Percentiles rank a stretch among this genome's conserved stretches.
These are phyloP conservation scores for Aspergillus latus DNA, from an alignment of 2,329 filamentous ascomycete species.

Conservation along the genomic window DNA sequence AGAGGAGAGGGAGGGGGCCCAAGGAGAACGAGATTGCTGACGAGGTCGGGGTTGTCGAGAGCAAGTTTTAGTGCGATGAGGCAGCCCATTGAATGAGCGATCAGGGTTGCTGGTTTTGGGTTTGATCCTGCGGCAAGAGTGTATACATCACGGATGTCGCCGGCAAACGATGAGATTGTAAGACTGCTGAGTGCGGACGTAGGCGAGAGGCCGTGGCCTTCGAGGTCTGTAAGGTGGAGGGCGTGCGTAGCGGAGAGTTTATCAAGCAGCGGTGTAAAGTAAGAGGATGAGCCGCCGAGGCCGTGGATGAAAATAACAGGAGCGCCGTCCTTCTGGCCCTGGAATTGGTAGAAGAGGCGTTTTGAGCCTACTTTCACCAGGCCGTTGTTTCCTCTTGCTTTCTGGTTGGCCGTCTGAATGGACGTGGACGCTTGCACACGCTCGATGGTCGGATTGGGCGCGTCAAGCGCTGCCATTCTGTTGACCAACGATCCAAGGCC, in stretches of 20 bases:
- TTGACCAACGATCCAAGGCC: conserved; percentile 46
- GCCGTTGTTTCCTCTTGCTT: conserved; percentile 30
- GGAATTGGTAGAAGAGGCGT: conserved; percentile 39
- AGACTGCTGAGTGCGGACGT: conserved; percentile 48
- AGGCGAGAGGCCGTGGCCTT: conserved; percentile 57
- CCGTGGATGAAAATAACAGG: conserved; percentile 57
- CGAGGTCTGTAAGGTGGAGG: conserved; percentile 53
- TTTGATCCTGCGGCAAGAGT: conserved; percentile 30
- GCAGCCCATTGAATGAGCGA: conserved; percentile 56
- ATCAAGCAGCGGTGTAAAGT: conserved; percentile 48
- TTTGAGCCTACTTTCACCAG: conserved; percentile 46
- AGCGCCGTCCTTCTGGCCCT: conserved; percentile 26
- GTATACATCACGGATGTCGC: conserved; percentile 46
- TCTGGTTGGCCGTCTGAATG: conserved; percentile 35
- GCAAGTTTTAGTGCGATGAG: conserved; percentile 50
- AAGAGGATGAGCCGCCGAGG: conserved; percentile 50
- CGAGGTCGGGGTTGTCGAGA: conserved; percentile 39
- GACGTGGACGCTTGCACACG: conserved; percentile 21
- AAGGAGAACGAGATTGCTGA: conserved; percentile 50
- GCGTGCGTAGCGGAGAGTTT: conserved; percentile 22
- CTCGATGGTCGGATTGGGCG: conserved; percentile 29
- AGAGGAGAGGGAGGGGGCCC: conserved; percentile 51
- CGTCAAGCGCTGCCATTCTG: conserved; percentile 33
- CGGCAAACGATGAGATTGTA: conserved; percentile 46
- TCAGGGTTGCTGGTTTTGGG: conserved; percentile 37